Percentiles rank a stretch among this genome's conserved stretches.
Evolutionary conservation across 495 filamentous ascomycete species (phyloP).

Genomic region (Friedmanniomyces endolithicus): DNA sequence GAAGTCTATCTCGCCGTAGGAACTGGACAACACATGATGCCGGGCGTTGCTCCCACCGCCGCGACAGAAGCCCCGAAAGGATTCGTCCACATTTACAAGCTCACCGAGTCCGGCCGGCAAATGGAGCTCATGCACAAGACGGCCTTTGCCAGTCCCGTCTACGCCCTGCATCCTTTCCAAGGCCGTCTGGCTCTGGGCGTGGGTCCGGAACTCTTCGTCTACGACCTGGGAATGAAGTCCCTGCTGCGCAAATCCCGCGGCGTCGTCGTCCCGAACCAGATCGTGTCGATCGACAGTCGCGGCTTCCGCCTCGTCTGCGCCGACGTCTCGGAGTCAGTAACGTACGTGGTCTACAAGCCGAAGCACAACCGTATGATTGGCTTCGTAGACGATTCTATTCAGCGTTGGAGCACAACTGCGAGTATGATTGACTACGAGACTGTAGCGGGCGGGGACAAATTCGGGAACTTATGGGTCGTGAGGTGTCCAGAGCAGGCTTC

Average conservation of each 20-base stretch:
- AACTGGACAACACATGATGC: conserved; percentile 70
- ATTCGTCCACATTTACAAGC: conserved; percentile 86
- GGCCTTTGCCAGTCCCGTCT: conserved; percentile 72
- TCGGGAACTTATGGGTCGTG: conserved; percentile 89
- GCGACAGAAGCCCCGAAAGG: conserved; percentile 56
- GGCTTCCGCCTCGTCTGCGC: conserved; percentile 84
- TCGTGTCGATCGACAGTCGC: conserved; percentile 79
- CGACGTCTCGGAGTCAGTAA: conserved; percentile 81
- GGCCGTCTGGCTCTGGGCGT: conserved; percentile 76
- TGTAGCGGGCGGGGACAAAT: conserved; percentile 89
- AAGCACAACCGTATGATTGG: conserved; percentile 82
- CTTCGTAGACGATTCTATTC: conserved; percentile 77
- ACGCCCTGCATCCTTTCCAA: conserved; percentile 83
- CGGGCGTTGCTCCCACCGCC: neutral
- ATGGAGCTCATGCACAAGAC: conserved; percentile 97
- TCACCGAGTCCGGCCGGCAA: conserved; percentile 70
- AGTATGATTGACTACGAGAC: conserved; percentile 98
- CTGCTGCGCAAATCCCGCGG: conserved; percentile 84
- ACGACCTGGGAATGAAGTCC: conserved; percentile 81
- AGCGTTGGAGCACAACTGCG: conserved; percentile 76
- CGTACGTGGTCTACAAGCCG: conserved; percentile 78
- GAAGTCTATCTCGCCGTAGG: conserved; percentile 87
- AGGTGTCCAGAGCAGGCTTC: conserved; percentile 77
- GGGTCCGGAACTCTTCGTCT: conserved; percentile 69
- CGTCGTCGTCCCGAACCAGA: conserved; percentile 61